A percentile compares a stretch with the other conserved stretches of the same genome.
These are phyloP conservation scores for Exophiala mesophila DNA, from an alignment of 2,329 filamentous ascomycete genomes.

Conservation along the genomic window DNA sequence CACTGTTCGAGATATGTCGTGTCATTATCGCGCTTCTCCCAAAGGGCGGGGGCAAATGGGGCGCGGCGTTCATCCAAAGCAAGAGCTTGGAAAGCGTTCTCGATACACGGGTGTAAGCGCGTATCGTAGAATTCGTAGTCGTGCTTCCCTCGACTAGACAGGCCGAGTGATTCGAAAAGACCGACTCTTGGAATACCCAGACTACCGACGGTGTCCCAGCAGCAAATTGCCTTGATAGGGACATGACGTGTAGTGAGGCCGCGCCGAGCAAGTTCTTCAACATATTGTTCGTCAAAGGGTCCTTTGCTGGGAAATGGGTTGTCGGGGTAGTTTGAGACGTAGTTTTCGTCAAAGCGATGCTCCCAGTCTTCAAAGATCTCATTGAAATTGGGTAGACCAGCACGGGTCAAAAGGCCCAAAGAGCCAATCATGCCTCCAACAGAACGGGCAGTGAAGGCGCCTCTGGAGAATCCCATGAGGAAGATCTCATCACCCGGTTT, in stretches of 20 bases:
- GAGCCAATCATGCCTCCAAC: constrained; percentile 34
- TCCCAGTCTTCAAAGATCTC: constrained; percentile 33
- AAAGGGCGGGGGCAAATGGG: constrained; percentile 31
- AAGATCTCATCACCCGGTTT: constrained; percentile 35
- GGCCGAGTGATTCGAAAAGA: constrained; percentile 18
- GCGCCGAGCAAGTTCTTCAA: constrained; percentile 23
- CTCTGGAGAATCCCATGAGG: constrained; percentile 35
- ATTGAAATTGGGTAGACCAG: constrained; percentile 27
- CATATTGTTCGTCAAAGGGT: constrained; percentile 26
- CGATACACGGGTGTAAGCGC: constrained; percentile 28
- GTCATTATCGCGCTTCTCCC: constrained; percentile 29
- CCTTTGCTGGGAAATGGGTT: constrained; percentile 30
- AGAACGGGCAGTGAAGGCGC: constrained; percentile 35
- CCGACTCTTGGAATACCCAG: constrained; percentile 30
- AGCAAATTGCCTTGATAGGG: constrained; percentile 31
- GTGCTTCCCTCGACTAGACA: constrained; percentile 22
- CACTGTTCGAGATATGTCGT: constrained; percentile 38
- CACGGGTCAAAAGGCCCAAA: constrained; percentile 32
- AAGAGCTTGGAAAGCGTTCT: constrained; percentile 34
- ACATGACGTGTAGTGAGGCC: constrained; percentile 24
- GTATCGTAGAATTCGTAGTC: constrained; percentile 34
- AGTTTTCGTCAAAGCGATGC: constrained; percentile 26
- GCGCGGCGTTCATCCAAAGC: constrained; percentile 32
- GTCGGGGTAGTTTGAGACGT: constrained; percentile 27
- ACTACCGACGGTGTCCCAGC: constrained; percentile 34